Evolutionary conservation across 169 alveolate species (phyloP).

Genomic region (Plasmodium gonderi): DNA sequence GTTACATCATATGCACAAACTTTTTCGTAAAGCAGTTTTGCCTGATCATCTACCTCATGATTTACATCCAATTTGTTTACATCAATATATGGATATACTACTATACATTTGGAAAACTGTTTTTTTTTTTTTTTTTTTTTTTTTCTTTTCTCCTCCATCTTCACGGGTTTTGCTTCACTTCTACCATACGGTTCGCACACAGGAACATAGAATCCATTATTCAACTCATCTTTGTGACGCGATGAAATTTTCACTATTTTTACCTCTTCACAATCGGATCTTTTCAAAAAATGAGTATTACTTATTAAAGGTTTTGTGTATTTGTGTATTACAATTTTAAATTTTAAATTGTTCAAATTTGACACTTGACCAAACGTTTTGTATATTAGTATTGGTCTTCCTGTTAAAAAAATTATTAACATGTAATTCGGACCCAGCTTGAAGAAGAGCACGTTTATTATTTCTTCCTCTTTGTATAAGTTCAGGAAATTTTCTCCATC

Average conservation of each 20-base stretch:
- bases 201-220: constrained; percentile 11
- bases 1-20: background rate
- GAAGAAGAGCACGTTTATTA: constrained; percentile 36
- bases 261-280: background rate
- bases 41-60: background rate
- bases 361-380: background rate
- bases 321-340: constrained; percentile 30
- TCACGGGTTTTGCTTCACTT: too few relatives aligned
- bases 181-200: background rate
- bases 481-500: background rate
- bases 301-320: constrained; percentile 17
- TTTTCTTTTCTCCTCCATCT: background rate
- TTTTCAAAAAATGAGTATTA: constrained; percentile 7
- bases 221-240: background rate
- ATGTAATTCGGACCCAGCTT: constrained; percentile 19
- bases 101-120: background rate
- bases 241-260: background rate
- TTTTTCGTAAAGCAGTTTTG: background rate
- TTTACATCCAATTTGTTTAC: background rate
- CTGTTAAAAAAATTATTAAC: constrained; percentile 43
- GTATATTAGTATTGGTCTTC: constrained; percentile 57
- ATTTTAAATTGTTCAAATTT: background rate
- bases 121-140: background rate
- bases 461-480: constrained; percentile 6
- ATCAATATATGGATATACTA: constrained; percentile 33